Evolutionary conservation across 2,329 filamentous ascomycete species (phyloP), one percentile per base, ranked within the genome.

Genomic region (Talaromyces funiculosus): DNA sequence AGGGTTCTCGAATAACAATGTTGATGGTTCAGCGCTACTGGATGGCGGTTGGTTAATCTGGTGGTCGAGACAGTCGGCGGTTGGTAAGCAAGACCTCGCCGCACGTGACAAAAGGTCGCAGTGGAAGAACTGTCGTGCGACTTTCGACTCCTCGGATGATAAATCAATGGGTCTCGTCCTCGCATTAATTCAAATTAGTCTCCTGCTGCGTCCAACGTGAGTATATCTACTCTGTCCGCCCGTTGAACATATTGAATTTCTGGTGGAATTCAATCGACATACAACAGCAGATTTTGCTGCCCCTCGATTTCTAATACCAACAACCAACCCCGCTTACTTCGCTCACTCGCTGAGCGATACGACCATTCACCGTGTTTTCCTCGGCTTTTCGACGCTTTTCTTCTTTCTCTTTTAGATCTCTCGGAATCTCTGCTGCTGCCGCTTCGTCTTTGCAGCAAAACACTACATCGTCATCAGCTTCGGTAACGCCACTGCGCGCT

Each of bases 291-390:
- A 20, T 14, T 45, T 9, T 47, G 42, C 18, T 57, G 40, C 40
- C 29, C 29, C 42, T 57, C 55, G 33, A 55, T 12, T 14, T 29
- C 29, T 43, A 14, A 20, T 47, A 16, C 40, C 2, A 24, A 26
- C 35, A 33, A 56, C 6, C 18, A 47, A 38, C 51, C 49, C 58
- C n/a, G 35, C 40, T 49, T 47, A 29, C 33, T 22, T 55, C 51
- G 51, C 59, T 53, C 53, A 43, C 53, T 40, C n/a, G 49, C 59
- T 53, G 57, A 54, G 51, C 57, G 49, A 29, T 22, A 51, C 64
- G 65, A 72, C 81, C 82, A 86, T 88, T 80, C 90, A 96, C 92
- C 82, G 84, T 96, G 93, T 96, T 96, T 84, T 90, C 90, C 81
- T 91, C 88, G 76, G 81, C 84, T 66, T 86, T 93, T 69, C 85